Percentiles rank a stretch among this genome's conserved stretches.
phyloP scores from a whole-genome alignment of 2,329 filamentous ascomycete genomes.

The Leptodontidium sp. region DNA sequence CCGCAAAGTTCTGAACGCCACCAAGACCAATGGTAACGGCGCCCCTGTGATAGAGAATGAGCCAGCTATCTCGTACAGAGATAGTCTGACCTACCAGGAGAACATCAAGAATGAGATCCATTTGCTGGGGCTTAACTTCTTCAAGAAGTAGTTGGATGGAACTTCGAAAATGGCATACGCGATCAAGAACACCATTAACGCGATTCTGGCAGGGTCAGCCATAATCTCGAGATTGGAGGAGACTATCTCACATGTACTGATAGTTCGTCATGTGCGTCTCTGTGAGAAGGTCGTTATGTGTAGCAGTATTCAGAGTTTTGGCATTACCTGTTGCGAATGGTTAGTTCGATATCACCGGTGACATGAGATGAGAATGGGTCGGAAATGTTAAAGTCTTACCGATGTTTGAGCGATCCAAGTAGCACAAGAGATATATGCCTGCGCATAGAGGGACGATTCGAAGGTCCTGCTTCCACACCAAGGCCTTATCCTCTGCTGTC shows the following conservation, averaged over 20 bases:
- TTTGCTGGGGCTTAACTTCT: slow-evolving; percentile 55
- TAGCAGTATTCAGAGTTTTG: slow-evolving; percentile 69
- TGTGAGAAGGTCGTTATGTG: slow-evolving; percentile 67
- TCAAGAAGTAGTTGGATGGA: slow-evolving; percentile 58
- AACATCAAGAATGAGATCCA: slow-evolving; percentile 60
- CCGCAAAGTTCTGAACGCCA: slow-evolving; percentile 51
- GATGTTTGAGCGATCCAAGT: slow-evolving; percentile 74
- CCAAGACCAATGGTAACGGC: slow-evolving; percentile 57
- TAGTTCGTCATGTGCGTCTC: slow-evolving; percentile 67
- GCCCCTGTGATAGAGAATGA: slow-evolving; percentile 46
- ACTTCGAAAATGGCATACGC: slow-evolving; percentile 59
- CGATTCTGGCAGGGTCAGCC: slow-evolving; percentile 44
- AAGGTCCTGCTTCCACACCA: slow-evolving; percentile 67
- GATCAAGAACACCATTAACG: slow-evolving; percentile 56
- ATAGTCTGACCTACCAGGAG: slow-evolving; percentile 43
- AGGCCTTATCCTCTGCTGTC: slow-evolving; percentile 46
- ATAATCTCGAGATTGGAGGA: neutral
- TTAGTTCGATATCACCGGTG: neutral
- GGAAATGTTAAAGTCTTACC: slow-evolving; percentile 49
- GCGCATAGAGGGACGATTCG: slow-evolving; percentile 70
- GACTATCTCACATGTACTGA: slow-evolving; percentile 60
- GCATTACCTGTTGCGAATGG: slow-evolving; percentile 58
- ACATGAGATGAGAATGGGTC: neutral
- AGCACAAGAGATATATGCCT: slow-evolving; percentile 71
- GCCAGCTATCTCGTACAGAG: neutral